phyloP scores from a whole-genome alignment of 805 yeast species.

The Yarrowia sp. region DNA sequence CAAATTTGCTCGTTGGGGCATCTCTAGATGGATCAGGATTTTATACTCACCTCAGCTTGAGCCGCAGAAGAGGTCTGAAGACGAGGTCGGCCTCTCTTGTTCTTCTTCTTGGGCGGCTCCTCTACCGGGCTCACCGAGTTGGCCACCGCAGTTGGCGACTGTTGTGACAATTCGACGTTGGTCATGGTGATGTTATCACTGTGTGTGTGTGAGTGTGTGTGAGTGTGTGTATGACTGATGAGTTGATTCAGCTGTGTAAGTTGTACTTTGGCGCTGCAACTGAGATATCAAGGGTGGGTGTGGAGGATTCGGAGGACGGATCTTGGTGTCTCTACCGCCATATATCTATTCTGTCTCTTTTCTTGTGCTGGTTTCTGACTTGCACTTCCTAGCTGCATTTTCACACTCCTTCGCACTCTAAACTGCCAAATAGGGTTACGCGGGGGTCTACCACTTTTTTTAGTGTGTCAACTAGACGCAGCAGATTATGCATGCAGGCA shows the following conservation, averaged over 20 bases:
- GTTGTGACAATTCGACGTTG: slow-evolving; percentile 5
- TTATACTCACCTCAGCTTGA: slow-evolving; percentile 39
- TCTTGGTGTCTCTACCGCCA: slow-evolving; percentile 21
- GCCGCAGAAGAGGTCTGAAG: slow-evolving; percentile 37
- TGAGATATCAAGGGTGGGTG: neutral
- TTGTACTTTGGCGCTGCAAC: neutral
- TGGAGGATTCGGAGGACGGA: slow-evolving; percentile 4
- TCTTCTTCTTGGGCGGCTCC: slow-evolving; percentile 38
- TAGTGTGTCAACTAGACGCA: slow-evolving; percentile 3
- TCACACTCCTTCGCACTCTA: slow-evolving; percentile 29
- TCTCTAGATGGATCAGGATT: neutral
- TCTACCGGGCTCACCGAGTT: slow-evolving; percentile 11
- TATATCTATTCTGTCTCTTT: slow-evolving; percentile 27
- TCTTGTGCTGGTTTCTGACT: slow-evolving; percentile 18
- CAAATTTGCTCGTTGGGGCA: slow-evolving; percentile 1
- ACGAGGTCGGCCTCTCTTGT: slow-evolving; percentile 42
- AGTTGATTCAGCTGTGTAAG: neutral
- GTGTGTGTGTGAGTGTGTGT: neutral
- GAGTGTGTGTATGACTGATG: neutral
- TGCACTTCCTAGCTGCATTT: slow-evolving; percentile 32
- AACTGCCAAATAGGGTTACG: slow-evolving; percentile 25
- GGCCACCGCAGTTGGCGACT: neutral
- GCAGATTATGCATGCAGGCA: slow-evolving; percentile 29
- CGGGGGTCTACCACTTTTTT: slow-evolving; percentile 9
- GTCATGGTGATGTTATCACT: neutral